Evolutionary conservation across 805 yeast species (phyloP), one percentile per base, ranked within the genome.

Genomic region (Wickerhamiella cacticola): DNA sequence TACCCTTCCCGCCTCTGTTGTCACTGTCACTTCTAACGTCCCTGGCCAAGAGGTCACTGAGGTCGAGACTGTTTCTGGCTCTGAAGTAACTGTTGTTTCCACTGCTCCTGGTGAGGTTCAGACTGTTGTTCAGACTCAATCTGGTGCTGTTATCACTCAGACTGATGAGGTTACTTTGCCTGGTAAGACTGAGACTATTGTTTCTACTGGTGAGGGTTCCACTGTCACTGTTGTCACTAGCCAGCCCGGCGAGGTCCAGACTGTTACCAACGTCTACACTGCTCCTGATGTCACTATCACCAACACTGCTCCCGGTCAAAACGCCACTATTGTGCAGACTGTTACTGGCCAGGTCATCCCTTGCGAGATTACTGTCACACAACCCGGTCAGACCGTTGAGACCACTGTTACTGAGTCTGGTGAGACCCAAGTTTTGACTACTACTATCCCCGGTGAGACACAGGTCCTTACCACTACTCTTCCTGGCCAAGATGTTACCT

Each of bases 171-270:
- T 36, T 13, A 38, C 48, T 18, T 26, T 39, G 13, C 48, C 44
- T 19, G 48, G 48, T 16, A 29, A 36, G 33, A 46, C 48, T 15
- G 39, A 39, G 15, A 31, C 43, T 4, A 18, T 39, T 39, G 43
- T 31, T 7, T 28, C 44, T 15, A 46, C 48, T 39, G 45, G 44
- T 8, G 45, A 29, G 25, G 48, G 45, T 19, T 29, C 48, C 26
- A 46, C 48, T 18, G 39, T 31, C n/a, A 24, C 43, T 18, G 16
- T 12, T 9, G 41, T n/a, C 4, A 23, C 38, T 15, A 45, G 43
- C 15, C 34, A 25, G 16, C 36, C 48, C 25, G 29, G 43, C 24
- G 26, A 18, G 9, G 23, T 26, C 42, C 41, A 45, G 36, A 45
- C 48, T 16, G 26, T 45, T 13, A 38, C 41, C 7, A 18, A 36